Percentiles rank a stretch among this genome's conserved stretches.
Evolutionary conservation across 192 early-diverging fungal genomes (phyloP).

Genomic region (Mortierella antarctica): DNA sequence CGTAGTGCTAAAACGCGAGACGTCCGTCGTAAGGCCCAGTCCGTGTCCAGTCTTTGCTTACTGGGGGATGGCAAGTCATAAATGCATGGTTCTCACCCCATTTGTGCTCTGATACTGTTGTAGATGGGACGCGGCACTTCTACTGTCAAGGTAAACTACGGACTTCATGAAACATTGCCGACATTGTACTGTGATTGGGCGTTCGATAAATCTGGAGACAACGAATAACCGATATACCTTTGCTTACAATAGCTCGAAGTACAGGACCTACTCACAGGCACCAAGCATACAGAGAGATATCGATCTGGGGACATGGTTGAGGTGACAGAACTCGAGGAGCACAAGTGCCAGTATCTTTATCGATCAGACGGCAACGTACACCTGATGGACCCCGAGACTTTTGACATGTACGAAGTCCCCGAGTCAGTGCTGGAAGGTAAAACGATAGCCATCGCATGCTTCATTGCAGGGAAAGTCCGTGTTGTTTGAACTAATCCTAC

Average conservation of each 20-base stretch:
- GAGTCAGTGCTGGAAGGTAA: constrained; percentile 68
- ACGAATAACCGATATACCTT: background rate
- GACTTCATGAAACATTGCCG: no score
- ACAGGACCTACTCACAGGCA: constrained; percentile 70
- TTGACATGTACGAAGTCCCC: constrained; percentile 75
- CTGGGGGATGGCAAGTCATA: background rate
- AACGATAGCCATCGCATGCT: background rate
- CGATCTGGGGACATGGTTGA: constrained; percentile 77
- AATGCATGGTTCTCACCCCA: background rate
- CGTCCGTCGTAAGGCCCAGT: constrained; percentile 61
- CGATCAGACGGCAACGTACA: constrained; percentile 68
- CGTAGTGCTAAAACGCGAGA: constrained; percentile 72
- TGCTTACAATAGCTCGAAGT: constrained; percentile 67
- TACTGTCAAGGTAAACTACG: constrained; percentile 27
- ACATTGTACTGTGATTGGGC: no score
- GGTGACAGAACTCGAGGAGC: constrained; percentile 73
- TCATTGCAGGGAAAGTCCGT: no score
- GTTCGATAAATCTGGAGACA: background rate
- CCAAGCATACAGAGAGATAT: constrained; percentile 73
- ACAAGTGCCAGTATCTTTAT: constrained; percentile 81
- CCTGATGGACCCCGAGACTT: constrained; percentile 74
- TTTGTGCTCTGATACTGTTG: background rate
- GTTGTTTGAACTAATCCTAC: no score
- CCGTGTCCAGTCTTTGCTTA: background rate
- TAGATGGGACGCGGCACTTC: constrained; percentile 50